phyloP scores from a whole-genome alignment of 768 basidiomycete genomes.

The Strobilomyces dryophilus region DNA sequence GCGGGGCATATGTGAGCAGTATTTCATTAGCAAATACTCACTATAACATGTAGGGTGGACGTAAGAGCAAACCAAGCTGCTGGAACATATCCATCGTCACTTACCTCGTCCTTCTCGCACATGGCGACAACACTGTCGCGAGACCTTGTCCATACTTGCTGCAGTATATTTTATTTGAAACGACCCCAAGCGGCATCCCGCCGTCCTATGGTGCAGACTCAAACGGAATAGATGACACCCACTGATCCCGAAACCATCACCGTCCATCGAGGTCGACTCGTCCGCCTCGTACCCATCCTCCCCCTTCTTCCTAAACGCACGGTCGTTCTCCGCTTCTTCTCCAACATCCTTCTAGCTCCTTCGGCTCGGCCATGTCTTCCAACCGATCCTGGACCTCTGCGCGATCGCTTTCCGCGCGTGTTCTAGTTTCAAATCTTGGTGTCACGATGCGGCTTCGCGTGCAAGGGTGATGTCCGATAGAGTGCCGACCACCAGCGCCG shows the following conservation, averaged over 20 bases:
- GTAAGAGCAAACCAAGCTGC: constrained; percentile 62
- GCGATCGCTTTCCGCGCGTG: constrained; percentile 64
- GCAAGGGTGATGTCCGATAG: constrained; percentile 68
- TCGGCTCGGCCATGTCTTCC: constrained; percentile 80
- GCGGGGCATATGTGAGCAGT: neutral
- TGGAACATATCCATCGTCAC: constrained; percentile 99
- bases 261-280: constrained; percentile 75
- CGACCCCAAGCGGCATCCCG: constrained; percentile 69
- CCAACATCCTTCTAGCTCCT: constrained; percentile 79
- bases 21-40: neutral
- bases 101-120: constrained; percentile 78
- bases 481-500: constrained; percentile 50
- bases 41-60: neutral
- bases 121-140: constrained; percentile 61
- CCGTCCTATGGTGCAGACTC: constrained; percentile 42
- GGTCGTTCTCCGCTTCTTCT: constrained; percentile 82
- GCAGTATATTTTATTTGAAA: constrained; percentile 47
- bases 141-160: constrained; percentile 46
- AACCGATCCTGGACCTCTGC: constrained; percentile 61
- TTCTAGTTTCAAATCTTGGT: constrained; percentile 46
- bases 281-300: constrained; percentile 78
- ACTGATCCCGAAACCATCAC: constrained; percentile 78
- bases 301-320: constrained; percentile 62
- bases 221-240: constrained; percentile 19
- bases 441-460: constrained; percentile 56